A percentile compares a stretch with the other conserved stretches of the same genome.
Evolutionary conservation across 1,284 basidiomycete species (phyloP).

Genomic region (Volvariella volvacea): DNA sequence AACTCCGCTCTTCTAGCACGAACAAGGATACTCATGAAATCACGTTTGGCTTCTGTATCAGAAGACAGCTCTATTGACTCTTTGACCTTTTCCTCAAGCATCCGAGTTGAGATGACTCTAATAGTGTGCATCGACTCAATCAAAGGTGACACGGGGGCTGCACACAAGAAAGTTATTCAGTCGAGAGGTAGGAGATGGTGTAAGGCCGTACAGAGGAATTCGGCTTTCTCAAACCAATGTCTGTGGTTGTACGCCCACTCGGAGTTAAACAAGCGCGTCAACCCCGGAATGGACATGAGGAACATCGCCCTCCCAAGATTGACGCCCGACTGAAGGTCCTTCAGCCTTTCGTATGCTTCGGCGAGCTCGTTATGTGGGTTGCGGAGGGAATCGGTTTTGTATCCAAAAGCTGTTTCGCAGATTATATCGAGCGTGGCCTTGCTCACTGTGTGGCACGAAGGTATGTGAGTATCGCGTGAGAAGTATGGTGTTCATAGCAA

Average conservation of each 20-base stretch:
- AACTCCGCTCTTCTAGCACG: conserved; percentile 31
- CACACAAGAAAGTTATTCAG: not conserved
- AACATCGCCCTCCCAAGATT: too few relatives aligned
- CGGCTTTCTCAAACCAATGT: conserved; percentile 20
- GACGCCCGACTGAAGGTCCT: conserved; percentile 37
- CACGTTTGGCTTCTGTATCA: conserved; percentile 36
- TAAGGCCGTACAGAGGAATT: conserved; percentile 17
- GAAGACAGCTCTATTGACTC: conserved; percentile 23
- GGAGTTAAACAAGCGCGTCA: conserved; percentile 20
- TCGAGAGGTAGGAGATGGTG: not conserved
- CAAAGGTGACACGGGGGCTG: conserved; percentile 22
- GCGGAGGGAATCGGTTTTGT: conserved; percentile 37
- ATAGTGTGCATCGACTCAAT: conserved; percentile 36
- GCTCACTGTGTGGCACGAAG: conserved; percentile 28
- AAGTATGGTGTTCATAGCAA: not conserved
- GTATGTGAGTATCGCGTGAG: not conserved
- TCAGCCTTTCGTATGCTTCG: conserved; percentile 36
- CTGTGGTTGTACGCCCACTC: conserved; percentile 33
- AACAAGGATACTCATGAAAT: conserved; percentile 45
- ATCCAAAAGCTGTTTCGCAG: conserved; percentile 42
- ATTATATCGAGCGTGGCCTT: conserved; percentile 48
- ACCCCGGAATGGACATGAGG: conserved; percentile 15
- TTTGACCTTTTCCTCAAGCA: conserved; percentile 27
- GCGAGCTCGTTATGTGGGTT: conserved; percentile 41
- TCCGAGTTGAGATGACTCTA: conserved; percentile 28